These are phyloP conservation scores for Chlorophyllum brunneum DNA, from an alignment of 768 basidiomycete species.

Conservation along the genomic window DNA sequence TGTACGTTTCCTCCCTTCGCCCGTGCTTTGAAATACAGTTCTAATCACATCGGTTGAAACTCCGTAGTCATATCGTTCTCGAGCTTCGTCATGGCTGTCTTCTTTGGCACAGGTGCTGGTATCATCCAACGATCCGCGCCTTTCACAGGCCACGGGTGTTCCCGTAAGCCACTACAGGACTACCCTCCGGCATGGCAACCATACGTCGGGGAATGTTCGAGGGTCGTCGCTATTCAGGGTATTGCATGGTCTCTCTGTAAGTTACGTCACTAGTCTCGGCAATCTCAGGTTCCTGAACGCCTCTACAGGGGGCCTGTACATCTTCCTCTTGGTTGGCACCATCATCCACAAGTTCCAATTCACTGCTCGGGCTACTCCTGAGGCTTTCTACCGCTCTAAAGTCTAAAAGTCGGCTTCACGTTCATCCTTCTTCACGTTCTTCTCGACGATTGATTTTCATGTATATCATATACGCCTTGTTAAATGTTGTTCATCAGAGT, in stretches of 20 bases:
- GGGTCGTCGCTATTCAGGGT: conserved; percentile 25
- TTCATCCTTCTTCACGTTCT: too few relatives aligned
- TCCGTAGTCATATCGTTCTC: conserved; percentile 23
- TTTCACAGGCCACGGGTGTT: conserved; percentile 23
- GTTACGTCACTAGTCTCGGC: conserved; percentile 8
- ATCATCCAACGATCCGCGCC: conserved; percentile 24
- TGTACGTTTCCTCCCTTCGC: conserved; percentile 17
- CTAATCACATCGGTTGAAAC: background rate
- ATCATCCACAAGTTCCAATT: conserved; percentile 25
- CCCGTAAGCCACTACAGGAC: conserved; percentile 9
- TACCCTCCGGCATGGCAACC: conserved; percentile 24
- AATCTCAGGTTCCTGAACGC: background rate
- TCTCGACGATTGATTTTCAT: too few relatives aligned
- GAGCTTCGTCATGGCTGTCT: conserved; percentile 26
- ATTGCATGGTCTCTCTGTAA: conserved; percentile 28
- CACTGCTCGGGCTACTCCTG: conserved; percentile 20
- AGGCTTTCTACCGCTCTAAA: conserved; percentile 21
- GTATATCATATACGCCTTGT: too few relatives aligned
- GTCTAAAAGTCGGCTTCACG: too few relatives aligned
- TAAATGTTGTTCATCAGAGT: too few relatives aligned
- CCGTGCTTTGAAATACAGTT: background rate
- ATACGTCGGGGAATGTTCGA: conserved; percentile 22
- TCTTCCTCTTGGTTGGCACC: conserved; percentile 25
- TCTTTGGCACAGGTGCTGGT: conserved; percentile 31
- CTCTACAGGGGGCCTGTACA: conserved; percentile 23